Evolutionary conservation across 73 alveolate species (phyloP), one percentile per base, ranked within the genome.

Genomic region (Paramecium sonneborni): DNA sequence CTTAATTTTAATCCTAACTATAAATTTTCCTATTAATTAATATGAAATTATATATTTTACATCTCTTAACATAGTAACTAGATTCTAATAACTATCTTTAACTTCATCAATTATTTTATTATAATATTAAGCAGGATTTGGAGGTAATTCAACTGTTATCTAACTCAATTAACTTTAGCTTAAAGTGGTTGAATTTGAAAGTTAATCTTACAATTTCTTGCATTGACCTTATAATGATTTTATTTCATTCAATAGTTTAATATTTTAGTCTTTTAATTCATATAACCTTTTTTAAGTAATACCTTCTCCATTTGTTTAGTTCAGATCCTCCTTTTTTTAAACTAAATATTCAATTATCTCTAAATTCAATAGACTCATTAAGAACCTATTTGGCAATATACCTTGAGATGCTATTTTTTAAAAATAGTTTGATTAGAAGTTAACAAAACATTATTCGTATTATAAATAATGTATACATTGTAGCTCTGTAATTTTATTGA

Each of bases 21-120:
- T 74, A 23, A 7, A 37, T 74, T 74, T 18, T 74, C 68, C 87
- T 74, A 34, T 30, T 34, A 4, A 5, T 12, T 24, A 6, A 14
- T 5, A 20, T 15, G n/a, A 1, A 35, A 14, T 9, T 6, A 10
- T 74, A 37, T n/a, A n/a, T n/a, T 12, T 34, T 74, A 34, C 87
- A 8, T 74, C 56, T 37, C 35, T 37, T 37, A 32, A 39, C 58
- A n/a, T 74, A 28, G 28, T 39, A 11, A 74, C 18, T 6, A 32
- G 15, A 20, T 74, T 74, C 68, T 74, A 15, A 21, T 74, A 74
- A n/a, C 87, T 39, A 28, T 74, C 87, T 74, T 74, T 74, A 4
- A 74, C 67, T 74, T 74, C 87, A 37, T 34, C 87, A 34, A 74
- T 74, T 37, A 34, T 11, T 70, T 74, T 74, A n/a, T 28, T 74